phyloP scores from a whole-genome alignment of 192 early-diverging fungal species.

The Backusella psychrophila region DNA sequence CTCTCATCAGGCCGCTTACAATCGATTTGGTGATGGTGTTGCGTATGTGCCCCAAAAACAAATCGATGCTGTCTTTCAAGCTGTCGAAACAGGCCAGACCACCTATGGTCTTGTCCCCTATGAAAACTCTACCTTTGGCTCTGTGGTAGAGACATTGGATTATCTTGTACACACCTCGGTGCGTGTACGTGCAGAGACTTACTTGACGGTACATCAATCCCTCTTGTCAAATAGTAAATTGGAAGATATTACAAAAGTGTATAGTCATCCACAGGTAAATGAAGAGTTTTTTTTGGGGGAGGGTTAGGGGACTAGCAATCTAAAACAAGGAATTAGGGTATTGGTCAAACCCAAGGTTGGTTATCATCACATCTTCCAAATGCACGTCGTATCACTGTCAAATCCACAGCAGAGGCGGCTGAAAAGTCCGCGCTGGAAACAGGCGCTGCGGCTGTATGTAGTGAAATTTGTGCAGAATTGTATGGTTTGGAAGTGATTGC shows the following conservation, averaged over 20 bases:
- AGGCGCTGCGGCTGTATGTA: slow-evolving; percentile 80
- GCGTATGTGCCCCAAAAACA: slow-evolving; percentile 63
- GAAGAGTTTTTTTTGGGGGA: too few relatives aligned
- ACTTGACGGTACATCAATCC: slow-evolving; percentile 79
- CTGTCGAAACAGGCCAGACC: slow-evolving; percentile 66
- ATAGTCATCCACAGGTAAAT: slow-evolving; percentile 66
- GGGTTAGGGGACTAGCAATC: too few relatives aligned
- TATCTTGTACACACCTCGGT: slow-evolving; percentile 63
- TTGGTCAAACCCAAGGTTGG: slow-evolving; percentile 82
- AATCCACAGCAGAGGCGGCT: slow-evolving; percentile 88
- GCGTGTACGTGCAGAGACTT: slow-evolving; percentile 77
- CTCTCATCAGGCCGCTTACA: slow-evolving; percentile 82
- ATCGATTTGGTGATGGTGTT: slow-evolving; percentile 79
- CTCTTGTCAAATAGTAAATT: slow-evolving; percentile 71
- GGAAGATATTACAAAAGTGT: slow-evolving; percentile 72
- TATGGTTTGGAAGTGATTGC: slow-evolving; percentile 78
- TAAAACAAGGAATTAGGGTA: too few relatives aligned
- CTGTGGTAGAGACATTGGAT: slow-evolving; percentile 84
- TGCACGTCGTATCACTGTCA: slow-evolving; percentile 69
- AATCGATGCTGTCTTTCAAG: slow-evolving; percentile 79
- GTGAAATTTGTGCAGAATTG: slow-evolving; percentile 71
- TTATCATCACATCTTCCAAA: slow-evolving; percentile 68
- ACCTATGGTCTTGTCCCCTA: slow-evolving; percentile 94
- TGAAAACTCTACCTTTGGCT: slow-evolving; percentile 92
- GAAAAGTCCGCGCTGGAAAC: slow-evolving; percentile 77